These are phyloP conservation scores for Saccharomyces hybrid DNA, from an alignment of 1,139 yeast species.

Conservation along the genomic window DNA sequence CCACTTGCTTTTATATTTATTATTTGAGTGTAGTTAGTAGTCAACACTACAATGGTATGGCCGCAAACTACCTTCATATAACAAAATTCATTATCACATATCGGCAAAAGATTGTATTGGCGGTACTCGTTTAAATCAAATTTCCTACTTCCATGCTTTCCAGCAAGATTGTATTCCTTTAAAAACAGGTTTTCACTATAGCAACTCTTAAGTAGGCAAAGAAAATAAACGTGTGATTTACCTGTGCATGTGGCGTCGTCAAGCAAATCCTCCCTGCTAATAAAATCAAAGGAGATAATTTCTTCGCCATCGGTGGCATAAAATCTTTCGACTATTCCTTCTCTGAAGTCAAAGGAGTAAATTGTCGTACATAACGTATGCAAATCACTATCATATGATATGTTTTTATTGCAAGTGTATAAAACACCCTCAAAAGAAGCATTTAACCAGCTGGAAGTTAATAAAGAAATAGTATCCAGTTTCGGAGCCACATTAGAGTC, in stretches of 20 bases:
- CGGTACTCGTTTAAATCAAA: neutral
- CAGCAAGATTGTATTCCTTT: neutral
- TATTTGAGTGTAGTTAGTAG: neutral
- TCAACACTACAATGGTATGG: neutral
- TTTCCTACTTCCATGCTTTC: neutral
- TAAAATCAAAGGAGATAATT: neutral
- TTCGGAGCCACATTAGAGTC: neutral
- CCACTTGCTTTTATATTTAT: neutral
- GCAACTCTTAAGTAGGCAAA: neutral
- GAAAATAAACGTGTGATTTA: neutral
- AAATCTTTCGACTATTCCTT: neutral
- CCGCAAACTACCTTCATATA: neutral
- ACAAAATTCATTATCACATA: neutral
- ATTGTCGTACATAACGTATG: neutral
- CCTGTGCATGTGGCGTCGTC: neutral
- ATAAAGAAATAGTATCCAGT: neutral
- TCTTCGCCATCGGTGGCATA: neutral
- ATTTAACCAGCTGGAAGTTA: neutral
- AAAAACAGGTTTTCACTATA: neutral
- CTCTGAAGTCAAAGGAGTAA: neutral
- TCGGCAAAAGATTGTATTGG: neutral
- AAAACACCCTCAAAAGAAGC: neutral
- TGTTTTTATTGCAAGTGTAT: neutral
- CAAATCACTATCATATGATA: neutral
- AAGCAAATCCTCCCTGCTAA: neutral